Evolutionary conservation across 805 yeast genomes (phyloP).

Genomic region (Cyberlindnera americana): DNA sequence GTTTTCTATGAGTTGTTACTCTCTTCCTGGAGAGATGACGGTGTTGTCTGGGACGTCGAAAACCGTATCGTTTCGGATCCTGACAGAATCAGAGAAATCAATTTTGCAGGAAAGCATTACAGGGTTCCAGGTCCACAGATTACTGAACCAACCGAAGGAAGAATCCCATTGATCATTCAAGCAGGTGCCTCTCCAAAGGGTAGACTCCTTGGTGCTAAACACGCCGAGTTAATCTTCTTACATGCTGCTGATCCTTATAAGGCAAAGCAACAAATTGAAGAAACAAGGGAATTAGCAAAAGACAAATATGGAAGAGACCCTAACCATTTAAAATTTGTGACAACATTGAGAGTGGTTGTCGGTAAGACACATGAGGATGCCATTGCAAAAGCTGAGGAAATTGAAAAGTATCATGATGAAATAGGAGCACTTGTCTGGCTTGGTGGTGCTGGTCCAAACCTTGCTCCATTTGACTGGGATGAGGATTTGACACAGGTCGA

Average conservation of each 20-base stretch:
- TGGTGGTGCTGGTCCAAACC: slow-evolving; percentile 45
- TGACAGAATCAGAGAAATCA: slow-evolving; percentile 38
- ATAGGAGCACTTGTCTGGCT: slow-evolving; percentile 43
- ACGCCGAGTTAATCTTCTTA: slow-evolving; percentile 42
- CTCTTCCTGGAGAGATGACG: slow-evolving; percentile 45
- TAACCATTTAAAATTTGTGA: slow-evolving; percentile 38
- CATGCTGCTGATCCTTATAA: slow-evolving; percentile 33
- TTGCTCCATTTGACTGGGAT: slow-evolving; percentile 42
- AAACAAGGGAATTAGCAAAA: slow-evolving; percentile 35
- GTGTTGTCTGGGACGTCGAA: slow-evolving; percentile 28
- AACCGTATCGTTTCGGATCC: slow-evolving; percentile 38
- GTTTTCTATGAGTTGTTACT: slow-evolving; percentile 40
- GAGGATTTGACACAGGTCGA: slow-evolving; percentile 36
- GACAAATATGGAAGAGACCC: slow-evolving; percentile 37
- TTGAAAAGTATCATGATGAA: slow-evolving; percentile 32
- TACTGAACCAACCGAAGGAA: slow-evolving; percentile 42
- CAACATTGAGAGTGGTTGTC: slow-evolving; percentile 35
- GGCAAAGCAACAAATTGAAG: slow-evolving; percentile 29
- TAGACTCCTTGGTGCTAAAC: slow-evolving; percentile 40
- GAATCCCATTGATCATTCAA: slow-evolving; percentile 43
- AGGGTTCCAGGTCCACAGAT: slow-evolving; percentile 40
- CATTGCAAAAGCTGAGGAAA: slow-evolving; percentile 33
- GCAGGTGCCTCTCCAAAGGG: slow-evolving; percentile 45
- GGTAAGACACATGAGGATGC: slow-evolving; percentile 45
- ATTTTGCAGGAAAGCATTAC: slow-evolving; percentile 39